These are phyloP conservation scores for Lenzites betulinus DNA, from an alignment of 768 basidiomycete species.

Conservation along the genomic window DNA sequence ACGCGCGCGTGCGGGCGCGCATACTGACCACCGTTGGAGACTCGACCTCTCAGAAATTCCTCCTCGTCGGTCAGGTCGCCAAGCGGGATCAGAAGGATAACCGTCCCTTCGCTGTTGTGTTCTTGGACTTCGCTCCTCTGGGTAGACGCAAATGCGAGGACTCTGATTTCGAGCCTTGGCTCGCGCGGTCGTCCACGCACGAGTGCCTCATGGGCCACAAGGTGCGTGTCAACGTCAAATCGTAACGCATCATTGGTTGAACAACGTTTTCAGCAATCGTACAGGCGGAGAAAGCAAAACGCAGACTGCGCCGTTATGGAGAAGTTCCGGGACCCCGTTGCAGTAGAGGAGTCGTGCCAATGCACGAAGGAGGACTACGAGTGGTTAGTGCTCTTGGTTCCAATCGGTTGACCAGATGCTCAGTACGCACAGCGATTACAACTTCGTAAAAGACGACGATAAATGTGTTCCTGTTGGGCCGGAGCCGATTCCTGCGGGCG, in stretches of 20 bases:
- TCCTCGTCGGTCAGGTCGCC: slow-evolving; percentile 79
- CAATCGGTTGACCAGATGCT: not conserved
- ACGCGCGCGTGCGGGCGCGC: slow-evolving; percentile 67
- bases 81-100: slow-evolving; percentile 55
- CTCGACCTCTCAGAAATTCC: slow-evolving; percentile 94
- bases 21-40: slow-evolving; percentile 90
- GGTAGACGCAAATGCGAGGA: slow-evolving; percentile 67
- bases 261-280: slow-evolving; percentile 78
- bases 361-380: slow-evolving; percentile 92
- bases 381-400: slow-evolving; percentile 57
- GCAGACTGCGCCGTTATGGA: slow-evolving; percentile 89
- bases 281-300: slow-evolving; percentile 76
- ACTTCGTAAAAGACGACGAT: slow-evolving; percentile 73
- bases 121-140: slow-evolving; percentile 80
- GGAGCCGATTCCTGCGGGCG: slow-evolving; percentile 79
- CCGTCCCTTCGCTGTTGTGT: slow-evolving; percentile 70
- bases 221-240: slow-evolving; percentile 33
- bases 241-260: not conserved
- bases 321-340: slow-evolving; percentile 86
- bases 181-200: slow-evolving; percentile 63
- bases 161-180: slow-evolving; percentile 86
- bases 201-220: slow-evolving; percentile 96
- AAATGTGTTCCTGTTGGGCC: slow-evolving; percentile 85
- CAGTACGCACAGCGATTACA: slow-evolving; percentile 70
- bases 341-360: slow-evolving; percentile 77